Evolutionary conservation across 2,329 filamentous ascomycete species (phyloP).

Genomic region (Dendrostoma leiphaemia): DNA sequence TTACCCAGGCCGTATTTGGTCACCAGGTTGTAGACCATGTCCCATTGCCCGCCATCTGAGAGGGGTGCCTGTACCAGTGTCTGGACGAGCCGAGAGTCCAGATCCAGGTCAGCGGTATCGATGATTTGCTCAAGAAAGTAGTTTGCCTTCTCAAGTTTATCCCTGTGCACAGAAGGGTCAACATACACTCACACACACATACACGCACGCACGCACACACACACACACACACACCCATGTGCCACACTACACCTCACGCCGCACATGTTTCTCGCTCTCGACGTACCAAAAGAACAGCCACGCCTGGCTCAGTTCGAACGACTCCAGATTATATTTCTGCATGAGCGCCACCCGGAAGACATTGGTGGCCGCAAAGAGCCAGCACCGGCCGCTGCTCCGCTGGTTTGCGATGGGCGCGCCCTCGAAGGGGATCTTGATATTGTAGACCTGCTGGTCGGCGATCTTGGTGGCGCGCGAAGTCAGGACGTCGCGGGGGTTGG

Average conservation of each 20-base stretch:
- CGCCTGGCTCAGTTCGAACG: constrained; percentile 82
- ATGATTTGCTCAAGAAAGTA: constrained; percentile 85
- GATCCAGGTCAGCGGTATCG: constrained; percentile 66
- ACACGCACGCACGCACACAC: too few relatives aligned
- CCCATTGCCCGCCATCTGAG: constrained; percentile 84
- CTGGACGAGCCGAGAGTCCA: constrained; percentile 73
- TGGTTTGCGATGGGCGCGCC: constrained; percentile 85
- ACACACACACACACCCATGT: too few relatives aligned
- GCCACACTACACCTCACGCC: too few relatives aligned
- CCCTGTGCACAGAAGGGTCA: constrained; percentile 31
- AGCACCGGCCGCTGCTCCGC: constrained; percentile 77
- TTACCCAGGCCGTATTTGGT: constrained; percentile 73
- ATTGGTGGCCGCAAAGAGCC: constrained; percentile 91
- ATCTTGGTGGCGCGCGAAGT: constrained; percentile 61
- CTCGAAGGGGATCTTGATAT: constrained; percentile 77
- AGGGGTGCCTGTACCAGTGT: constrained; percentile 66
- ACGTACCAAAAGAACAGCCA: constrained; percentile 79
- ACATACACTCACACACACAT: too few relatives aligned
- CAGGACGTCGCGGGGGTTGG: constrained; percentile 65
- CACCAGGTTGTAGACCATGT: constrained; percentile 86
- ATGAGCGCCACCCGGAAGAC: constrained; percentile 87
- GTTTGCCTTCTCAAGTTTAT: constrained; percentile 90
- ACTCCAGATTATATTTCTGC: constrained; percentile 73
- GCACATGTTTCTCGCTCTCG: too few relatives aligned
- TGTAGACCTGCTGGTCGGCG: constrained; percentile 77